Base-by-base conservation (phyloP, 1,139 yeast species). In the Yamadazyma dushanensis region DNA sequence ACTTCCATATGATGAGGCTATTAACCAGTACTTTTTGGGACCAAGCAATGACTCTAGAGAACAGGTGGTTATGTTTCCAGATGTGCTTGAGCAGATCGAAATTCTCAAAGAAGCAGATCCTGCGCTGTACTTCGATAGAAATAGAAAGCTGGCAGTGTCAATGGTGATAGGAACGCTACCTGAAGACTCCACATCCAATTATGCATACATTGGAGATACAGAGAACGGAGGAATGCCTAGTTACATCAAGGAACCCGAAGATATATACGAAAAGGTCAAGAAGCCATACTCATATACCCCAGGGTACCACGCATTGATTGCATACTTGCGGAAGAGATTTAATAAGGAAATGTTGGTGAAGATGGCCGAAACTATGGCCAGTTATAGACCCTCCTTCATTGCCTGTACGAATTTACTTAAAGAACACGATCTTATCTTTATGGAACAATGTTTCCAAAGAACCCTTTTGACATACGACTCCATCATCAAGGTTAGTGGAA, bases 391-490 rank as follows among this genome's bases (percentile, higher is more conserved):
- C 1, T 80, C 89, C 8, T 90, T 90, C 56, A 89, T 90, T 49
- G 97, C 97, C 1, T 85, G 95, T 51, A 87, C 96, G 21, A 84
- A 87, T 50, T 81, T 94, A 3, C 63, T 92, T 29, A 86, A 89
- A 39, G 95, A 87, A 47, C 95, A 87, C 34, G 98, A 92, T 56
- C 68, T 90, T 54, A 85, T 90, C 5, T 92, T 92, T 53, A 89
- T 92, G 87, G 98, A 92, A 53, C 95, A 90, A 61, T 87, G 96
- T 50, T 90, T 90, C 63, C 97, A 92, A 57, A 65, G 98, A 32
- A 89, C 97, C 0, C 63, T 92, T 32, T 63, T 90, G 31, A 96
- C 95, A 43, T 92, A 89, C 57, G 94, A 88, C 47, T 85, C 82
- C 56, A 86, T 86, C 55, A 84, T 92, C 27, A 71, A 80, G 14